Evolutionary conservation across 148 eudicot species (phyloP), one percentile per base, ranked within the genome.

Genomic region (Rhododendron ovatum): DNA sequence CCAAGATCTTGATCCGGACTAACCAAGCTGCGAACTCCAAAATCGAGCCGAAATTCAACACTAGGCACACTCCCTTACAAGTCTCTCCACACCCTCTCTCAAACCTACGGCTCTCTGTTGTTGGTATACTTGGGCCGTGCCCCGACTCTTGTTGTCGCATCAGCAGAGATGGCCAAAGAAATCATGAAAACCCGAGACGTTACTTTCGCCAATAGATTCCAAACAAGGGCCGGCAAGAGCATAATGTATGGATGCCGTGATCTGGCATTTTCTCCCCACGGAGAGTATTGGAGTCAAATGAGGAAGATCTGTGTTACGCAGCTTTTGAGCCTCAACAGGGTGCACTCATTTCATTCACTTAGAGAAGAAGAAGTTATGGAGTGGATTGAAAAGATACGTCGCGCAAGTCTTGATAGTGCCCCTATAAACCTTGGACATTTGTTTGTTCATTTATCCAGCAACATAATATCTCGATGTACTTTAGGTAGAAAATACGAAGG

Each of bases 1-100:
- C n/a, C n/a, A n/a, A n/a, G n/a, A n/a, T n/a, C n/a, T n/a, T n/a
- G n/a, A n/a, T n/a, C n/a, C n/a, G n/a, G n/a, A n/a, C n/a, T n/a
- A n/a, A n/a, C n/a, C n/a, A n/a, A n/a, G n/a, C n/a, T n/a, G n/a
- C n/a, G n/a, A n/a, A n/a, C n/a, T n/a, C n/a, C n/a, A n/a, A n/a
- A n/a, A n/a, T n/a, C n/a, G n/a, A n/a, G n/a, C n/a, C n/a, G n/a
- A n/a, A n/a, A n/a, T n/a, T n/a, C n/a, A n/a, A n/a, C n/a, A n/a
- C n/a, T n/a, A n/a, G 84, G 84, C 5, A 24, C 50, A 22, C 75
- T 61, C 4, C 84, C 84, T n/a, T 74, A 63, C 84, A 26, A 24
- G 17, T 63, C 84, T 37, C 37, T 63, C 35, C 51, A 3, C 17
- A 22, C 75, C 20, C n/a, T 82, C 22, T 41, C 84, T 1, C 30